Evolutionary conservation across 345 rosid species (phyloP), one percentile per base, ranked within the genome.

Genomic region (Salix purpurea): DNA sequence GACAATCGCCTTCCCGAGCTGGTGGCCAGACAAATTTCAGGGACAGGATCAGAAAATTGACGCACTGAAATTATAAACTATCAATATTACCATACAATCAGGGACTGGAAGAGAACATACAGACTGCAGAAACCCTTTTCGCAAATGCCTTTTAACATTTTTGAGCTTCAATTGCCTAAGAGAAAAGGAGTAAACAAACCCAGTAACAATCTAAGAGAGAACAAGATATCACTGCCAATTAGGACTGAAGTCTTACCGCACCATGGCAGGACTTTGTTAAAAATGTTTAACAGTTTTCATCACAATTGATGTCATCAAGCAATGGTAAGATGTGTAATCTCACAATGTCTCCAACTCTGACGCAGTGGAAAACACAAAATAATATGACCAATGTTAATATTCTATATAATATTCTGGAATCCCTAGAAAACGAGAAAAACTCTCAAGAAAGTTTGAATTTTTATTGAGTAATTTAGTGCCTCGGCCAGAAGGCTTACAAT

Each of bases 1-100:
- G 96, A 96, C 91, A 8, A 93, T 86, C 0, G 92, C 98, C 75
- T 60, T 90, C 61, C 97, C 98, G 58, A 96, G 88, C 99, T 91
- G 79, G 1, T 7, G 69, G 4, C 7, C 15, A 74, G 3, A 19
- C 5, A 28, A 8, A 30, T 10, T 26, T 32, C 40, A 60, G 13
- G 19, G 13, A n/a, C 14, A 54, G 58, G 26, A 42, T 67, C 8
- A 46, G 12, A 26, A 46, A 36, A 24, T 14, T 12, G 7, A 44
- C 16, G 39, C 62, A 21, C 26, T 56, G 4, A 56, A 56, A n/a
- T n/a, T 56, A 23, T 56, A 56, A n/a, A 12, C 62, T 23, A 56
- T n/a, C 23, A 24, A 56, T 56, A 1, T 56, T 85, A 91, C 96
- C 98, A 92, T 93, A 61, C 92, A 89, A 66, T 94, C 94, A 0